Evolutionary conservation across 768 basidiomycete species (phyloP), one percentile per base, ranked within the genome.

Genomic region (Rhizopogon vulgaris): DNA sequence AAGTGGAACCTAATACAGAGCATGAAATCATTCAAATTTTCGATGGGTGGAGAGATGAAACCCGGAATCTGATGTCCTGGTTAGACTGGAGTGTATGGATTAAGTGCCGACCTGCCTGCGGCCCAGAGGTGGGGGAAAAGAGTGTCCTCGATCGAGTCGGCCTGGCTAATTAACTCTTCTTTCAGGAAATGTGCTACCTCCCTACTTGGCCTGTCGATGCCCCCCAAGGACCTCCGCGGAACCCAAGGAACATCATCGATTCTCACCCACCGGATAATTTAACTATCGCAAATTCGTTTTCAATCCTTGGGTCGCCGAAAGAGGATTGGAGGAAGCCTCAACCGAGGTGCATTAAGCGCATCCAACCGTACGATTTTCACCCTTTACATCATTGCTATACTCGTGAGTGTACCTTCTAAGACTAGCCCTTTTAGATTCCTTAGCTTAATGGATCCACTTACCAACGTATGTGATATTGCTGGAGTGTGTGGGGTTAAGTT

Each of bases 161-260:
- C 56, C 58, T 9, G 37, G 11, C 36, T 37, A 15, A 28, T 8
- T 9, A 28, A 8, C 28, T 28, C 8, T 9, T 8, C 28, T 28
- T 2, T 25, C 6, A 65, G 64, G 62, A 63, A 30, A 56, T 59
- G 37, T 65, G 63, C 36, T 66, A 57, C 36, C 39, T 65, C n/a
- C 61, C 63, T 38, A 65, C 60, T 1, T 64, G 59, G 61, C 57
- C 57, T 22, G 0, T 56, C 0, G 50, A 55, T 2, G 56, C 59
- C 43, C 51, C 42, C 25, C 9, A 2, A 4, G 12, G 30, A 36
- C 15, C 30, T 37, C 50, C 52, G 18, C 30, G 22, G 3, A 8
- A 34, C n/a, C 10, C 32, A 36, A 14, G 30, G 8, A 9, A 9
- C 9, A 6, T 9, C 28, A 28, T 28, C 7, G 28, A 28, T 28